Evolutionary conservation across 2,329 filamentous ascomycete species (phyloP).

Genomic region (Dothidotthia symphoricarpi): DNA sequence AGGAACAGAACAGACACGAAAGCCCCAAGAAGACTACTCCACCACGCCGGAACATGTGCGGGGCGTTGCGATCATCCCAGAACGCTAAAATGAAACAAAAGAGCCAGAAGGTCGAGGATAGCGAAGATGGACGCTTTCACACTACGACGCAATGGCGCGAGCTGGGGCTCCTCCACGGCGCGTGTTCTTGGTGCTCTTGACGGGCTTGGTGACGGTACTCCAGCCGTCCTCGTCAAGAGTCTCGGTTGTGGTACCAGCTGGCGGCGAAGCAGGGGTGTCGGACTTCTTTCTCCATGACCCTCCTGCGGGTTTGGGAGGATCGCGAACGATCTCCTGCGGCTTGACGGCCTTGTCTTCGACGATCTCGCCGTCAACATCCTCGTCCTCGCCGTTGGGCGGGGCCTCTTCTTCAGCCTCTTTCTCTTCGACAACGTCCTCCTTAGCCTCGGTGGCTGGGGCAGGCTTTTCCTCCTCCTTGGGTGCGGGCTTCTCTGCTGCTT

Average conservation of each 20-base stretch:
- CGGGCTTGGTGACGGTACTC: constrained; percentile 52
- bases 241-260: constrained; percentile 46
- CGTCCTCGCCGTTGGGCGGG: constrained; percentile 45
- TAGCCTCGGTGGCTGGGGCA: constrained; percentile 31
- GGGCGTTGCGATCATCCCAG: constrained; percentile 29
- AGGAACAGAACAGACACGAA: constrained; percentile 19
- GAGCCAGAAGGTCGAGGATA: constrained; percentile 7
- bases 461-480: constrained; percentile 50
- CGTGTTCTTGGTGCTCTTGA: constrained; percentile 41
- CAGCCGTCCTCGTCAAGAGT: constrained; percentile 54
- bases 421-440: constrained; percentile 41
- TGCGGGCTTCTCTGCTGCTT: constrained; percentile 57
- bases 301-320: constrained; percentile 40
- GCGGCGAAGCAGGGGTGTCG: constrained; percentile 29
- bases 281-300: constrained; percentile 44
- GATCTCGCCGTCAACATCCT: constrained; percentile 51
- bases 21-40: constrained; percentile 23
- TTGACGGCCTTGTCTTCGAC: constrained; percentile 55
- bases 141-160: constrained; percentile 50
- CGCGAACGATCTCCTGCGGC: constrained; percentile 55
- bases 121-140: constrained; percentile 7
- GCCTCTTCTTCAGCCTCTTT: constrained; percentile 42
- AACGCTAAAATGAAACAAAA: constrained; percentile 16
- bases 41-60: constrained; percentile 27
- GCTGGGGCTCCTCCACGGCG: constrained; percentile 41